Percentiles rank a stretch among this genome's conserved stretches.
Evolutionary conservation across 225 moss, liverwort and hornwort genomes (phyloP).

Genomic region (Physcomitrellopsis africana): DNA sequence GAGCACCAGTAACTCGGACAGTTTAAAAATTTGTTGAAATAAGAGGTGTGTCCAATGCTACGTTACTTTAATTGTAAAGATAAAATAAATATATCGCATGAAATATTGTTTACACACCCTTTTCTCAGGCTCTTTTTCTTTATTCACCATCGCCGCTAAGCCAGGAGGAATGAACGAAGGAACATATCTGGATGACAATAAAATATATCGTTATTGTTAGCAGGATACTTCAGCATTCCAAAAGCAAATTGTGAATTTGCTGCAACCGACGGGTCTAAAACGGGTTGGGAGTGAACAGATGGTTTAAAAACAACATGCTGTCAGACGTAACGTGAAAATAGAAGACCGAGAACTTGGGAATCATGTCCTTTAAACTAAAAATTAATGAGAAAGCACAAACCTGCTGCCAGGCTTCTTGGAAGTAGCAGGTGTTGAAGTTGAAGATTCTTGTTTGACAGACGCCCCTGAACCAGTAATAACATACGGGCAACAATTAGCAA

Average conservation of each 20-base stretch:
- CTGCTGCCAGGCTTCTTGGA: constrained; percentile 35
- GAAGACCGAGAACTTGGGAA: neutral
- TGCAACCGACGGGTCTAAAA: neutral
- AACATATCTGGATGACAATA: constrained; percentile 66
- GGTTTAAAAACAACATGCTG: neutral
- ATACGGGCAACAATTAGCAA: neutral
- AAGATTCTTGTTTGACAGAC: constrained; percentile 27
- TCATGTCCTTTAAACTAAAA: constrained; percentile 1
- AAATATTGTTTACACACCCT: constrained; percentile 12
- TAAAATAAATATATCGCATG: neutral
- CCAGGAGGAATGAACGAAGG: constrained; percentile 87
- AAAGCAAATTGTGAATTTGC: neutral
- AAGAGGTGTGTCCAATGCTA: neutral
- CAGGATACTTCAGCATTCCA: neutral
- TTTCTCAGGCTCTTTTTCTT: constrained; percentile 75
- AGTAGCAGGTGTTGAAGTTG: constrained; percentile 11
- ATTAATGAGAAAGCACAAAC: constrained; percentile 13
- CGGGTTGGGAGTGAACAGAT: neutral
- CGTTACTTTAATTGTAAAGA: neutral
- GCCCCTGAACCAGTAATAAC: constrained; percentile 18
- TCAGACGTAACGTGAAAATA: neutral
- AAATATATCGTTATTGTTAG: constrained; percentile 5
- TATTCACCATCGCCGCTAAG: constrained; percentile 81
- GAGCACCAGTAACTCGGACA: neutral
- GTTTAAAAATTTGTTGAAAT: constrained; percentile 12